Conservation (phyloP, 2,329 filamentous ascomycete species). For the Cordyceps sp. region DNA sequence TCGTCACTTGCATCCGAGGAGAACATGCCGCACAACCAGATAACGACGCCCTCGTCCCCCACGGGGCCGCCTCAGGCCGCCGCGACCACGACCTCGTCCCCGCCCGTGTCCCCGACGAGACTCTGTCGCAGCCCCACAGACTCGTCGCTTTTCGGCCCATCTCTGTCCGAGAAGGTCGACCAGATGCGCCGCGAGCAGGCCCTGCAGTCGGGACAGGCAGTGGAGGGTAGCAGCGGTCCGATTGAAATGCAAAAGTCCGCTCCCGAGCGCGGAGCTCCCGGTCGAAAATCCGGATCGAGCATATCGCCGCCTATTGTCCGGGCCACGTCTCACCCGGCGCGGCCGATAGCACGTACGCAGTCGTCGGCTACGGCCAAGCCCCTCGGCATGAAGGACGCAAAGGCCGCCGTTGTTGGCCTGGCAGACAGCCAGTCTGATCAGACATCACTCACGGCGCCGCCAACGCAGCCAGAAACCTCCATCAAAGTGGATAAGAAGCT, state of each 20-base stretch:
- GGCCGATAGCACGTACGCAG: conserved; percentile 27
- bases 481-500: conserved; percentile 56
- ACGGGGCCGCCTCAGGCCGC: not conserved
- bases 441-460: not conserved
- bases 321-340: conserved; percentile 33
- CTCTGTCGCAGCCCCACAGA: conserved; percentile 6
- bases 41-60: not conserved
- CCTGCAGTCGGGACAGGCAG: conserved; percentile 10
- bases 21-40: not conserved
- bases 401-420: conserved; percentile 7
- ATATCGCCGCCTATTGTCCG: conserved; percentile 36
- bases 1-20: not conserved
- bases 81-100: conserved; percentile 3
- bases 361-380: conserved; percentile 24
- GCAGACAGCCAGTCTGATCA: conserved; percentile 3
- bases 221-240: not conserved
- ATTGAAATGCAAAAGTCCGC: conserved; percentile 9
- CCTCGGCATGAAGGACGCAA: conserved; percentile 17
- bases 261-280: conserved; percentile 16
- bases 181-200: conserved; percentile 33
- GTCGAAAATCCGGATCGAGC: conserved; percentile 27
- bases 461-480: conserved; percentile 16
- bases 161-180: conserved; percentile 29
- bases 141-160: conserved; percentile 6
- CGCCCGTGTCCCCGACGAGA: conserved; percentile 8